Conservation (phyloP, 139 green algal species). For the Chlorella sp. region DNA sequence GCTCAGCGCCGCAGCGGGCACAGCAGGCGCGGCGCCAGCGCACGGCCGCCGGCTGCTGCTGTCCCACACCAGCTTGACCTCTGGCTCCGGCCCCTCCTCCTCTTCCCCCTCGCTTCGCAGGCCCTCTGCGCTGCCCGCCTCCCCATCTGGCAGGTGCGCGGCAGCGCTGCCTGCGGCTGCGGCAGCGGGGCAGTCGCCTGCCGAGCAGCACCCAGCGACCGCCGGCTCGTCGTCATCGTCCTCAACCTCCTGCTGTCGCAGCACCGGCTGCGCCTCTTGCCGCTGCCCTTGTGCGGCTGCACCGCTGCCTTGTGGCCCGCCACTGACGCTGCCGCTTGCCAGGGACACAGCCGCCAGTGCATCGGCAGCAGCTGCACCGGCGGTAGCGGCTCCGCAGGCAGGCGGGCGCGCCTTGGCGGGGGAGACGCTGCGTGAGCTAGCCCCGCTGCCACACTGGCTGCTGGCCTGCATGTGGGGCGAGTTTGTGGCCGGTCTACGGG, state of each 20-base stretch:
- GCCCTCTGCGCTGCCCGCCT: not conserved
- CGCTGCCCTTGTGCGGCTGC: not conserved
- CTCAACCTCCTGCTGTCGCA: constrained; percentile 20
- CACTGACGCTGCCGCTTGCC: too few species aligned
- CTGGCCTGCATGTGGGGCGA: too few species aligned
- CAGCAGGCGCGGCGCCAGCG: not conserved
- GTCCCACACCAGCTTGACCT: constrained; percentile 29
- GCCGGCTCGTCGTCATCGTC: constrained; percentile 29
- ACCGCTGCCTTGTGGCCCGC: too few species aligned
- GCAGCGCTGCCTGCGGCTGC: not conserved
- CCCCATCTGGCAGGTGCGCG: not conserved
- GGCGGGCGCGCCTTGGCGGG: not conserved
- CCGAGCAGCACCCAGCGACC: not conserved
- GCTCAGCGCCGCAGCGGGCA: not conserved
- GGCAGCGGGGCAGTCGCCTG: not conserved
- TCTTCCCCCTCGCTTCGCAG: not conserved
- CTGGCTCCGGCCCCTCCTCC: not conserved
- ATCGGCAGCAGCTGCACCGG: too few species aligned
- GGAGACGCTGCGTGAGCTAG: not conserved
- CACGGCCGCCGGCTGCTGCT: constrained; percentile 21
- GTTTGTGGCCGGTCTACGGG: too few species aligned
- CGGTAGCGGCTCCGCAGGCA: too few species aligned
- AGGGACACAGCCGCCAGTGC: too few species aligned
- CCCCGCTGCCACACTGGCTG: not conserved
- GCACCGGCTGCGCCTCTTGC: not conserved